Conservation (phyloP, 805 yeast species). For the Ogataea methanolica region DNA sequence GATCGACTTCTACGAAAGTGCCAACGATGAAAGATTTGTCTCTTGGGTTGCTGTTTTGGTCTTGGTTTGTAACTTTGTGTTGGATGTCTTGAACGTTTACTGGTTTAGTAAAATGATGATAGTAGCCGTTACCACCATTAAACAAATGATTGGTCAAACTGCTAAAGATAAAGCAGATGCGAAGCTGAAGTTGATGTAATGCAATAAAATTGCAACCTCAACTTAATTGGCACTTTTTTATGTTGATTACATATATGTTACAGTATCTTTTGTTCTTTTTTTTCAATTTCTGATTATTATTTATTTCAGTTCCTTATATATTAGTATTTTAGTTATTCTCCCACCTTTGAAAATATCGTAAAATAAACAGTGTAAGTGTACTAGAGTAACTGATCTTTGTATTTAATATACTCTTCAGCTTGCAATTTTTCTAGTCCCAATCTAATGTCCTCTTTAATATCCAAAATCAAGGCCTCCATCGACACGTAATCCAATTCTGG, state of each 20-base stretch:
- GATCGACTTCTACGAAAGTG: slow-evolving; percentile 23
- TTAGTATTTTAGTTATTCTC: no score
- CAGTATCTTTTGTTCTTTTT: background rate
- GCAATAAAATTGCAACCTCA: background rate
- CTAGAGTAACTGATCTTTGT: slow-evolving; percentile 17
- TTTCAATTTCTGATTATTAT: background rate
- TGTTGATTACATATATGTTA: background rate
- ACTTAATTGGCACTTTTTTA: background rate
- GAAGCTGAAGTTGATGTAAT: slow-evolving; percentile 29
- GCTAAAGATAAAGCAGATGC: slow-evolving; percentile 19
- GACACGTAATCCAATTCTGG: slow-evolving; percentile 87
- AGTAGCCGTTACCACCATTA: slow-evolving; percentile 32
- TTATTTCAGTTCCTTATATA: no score
- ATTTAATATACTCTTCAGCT: slow-evolving; percentile 36
- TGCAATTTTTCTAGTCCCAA: slow-evolving; percentile 53
- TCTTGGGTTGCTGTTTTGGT: slow-evolving; percentile 23
- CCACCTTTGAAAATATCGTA: no score
- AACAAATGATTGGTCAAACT: slow-evolving; percentile 25
- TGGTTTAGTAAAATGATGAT: slow-evolving; percentile 36
- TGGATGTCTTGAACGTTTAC: slow-evolving; percentile 31
- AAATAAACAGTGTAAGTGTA: background rate
- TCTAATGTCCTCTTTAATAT: slow-evolving; percentile 74
- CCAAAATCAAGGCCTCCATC: slow-evolving; percentile 74
- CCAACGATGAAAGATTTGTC: slow-evolving; percentile 26
- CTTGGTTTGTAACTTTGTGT: slow-evolving; percentile 27